Evolutionary conservation across 805 yeast genomes (phyloP).

Genomic region (Metschnikowia vanudenii): DNA sequence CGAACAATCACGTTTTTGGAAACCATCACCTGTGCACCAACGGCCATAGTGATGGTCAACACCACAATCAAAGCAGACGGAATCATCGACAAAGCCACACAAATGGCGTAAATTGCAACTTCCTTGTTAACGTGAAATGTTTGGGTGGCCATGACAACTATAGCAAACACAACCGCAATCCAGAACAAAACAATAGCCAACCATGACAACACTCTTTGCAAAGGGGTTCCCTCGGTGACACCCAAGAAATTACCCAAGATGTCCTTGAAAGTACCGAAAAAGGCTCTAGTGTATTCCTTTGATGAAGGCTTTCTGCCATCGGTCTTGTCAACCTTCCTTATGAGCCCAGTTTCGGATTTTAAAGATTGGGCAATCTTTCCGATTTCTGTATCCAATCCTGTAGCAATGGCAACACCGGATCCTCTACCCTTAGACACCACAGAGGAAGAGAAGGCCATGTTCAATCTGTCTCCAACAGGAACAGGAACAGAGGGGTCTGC

Average conservation of each 20-base stretch:
- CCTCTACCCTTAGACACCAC: slow-evolving; percentile 75
- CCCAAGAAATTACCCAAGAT: slow-evolving; percentile 71
- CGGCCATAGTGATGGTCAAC: slow-evolving; percentile 82
- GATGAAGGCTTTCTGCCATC: slow-evolving; percentile 43
- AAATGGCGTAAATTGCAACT: slow-evolving; percentile 85
- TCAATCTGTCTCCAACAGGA: slow-evolving; percentile 72
- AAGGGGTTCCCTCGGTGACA: slow-evolving; percentile 75
- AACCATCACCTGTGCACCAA: slow-evolving; percentile 75
- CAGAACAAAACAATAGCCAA: slow-evolving; percentile 70
- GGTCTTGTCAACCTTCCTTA: slow-evolving; percentile 39
- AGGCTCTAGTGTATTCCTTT: slow-evolving; percentile 48
- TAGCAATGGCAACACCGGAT: slow-evolving; percentile 60
- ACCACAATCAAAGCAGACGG: slow-evolving; percentile 81
- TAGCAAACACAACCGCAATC: slow-evolving; percentile 82
- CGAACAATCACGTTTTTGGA: slow-evolving; percentile 68
- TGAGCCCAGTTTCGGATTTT: slow-evolving; percentile 33
- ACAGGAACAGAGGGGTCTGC: slow-evolving; percentile 28
- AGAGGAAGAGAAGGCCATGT: slow-evolving; percentile 70
- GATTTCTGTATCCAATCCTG: slow-evolving; percentile 73
- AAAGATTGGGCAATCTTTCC: slow-evolving; percentile 59
- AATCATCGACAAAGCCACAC: slow-evolving; percentile 79
- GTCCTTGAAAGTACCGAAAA: slow-evolving; percentile 48
- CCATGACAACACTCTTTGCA: slow-evolving; percentile 72
- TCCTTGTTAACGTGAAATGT: slow-evolving; percentile 69
- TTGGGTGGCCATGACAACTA: slow-evolving; percentile 85